These are phyloP conservation scores for Trichoderma afroharzianum DNA, from an alignment of 2,329 filamentous ascomycete genomes.

Conservation along the genomic window DNA sequence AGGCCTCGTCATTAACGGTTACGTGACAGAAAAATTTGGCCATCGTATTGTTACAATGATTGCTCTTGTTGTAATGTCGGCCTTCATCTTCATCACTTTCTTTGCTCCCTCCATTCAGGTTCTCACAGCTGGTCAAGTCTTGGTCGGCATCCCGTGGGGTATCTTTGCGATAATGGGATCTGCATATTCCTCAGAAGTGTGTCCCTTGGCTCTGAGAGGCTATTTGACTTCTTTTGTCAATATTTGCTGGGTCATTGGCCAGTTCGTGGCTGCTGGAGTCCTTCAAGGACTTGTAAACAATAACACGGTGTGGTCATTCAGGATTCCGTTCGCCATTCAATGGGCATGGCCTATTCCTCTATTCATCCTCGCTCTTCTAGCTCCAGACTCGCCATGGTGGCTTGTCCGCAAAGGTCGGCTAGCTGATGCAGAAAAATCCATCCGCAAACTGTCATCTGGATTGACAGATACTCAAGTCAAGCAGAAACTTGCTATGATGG, in stretches of 20 bases:
- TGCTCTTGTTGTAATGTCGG: background rate
- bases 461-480: background rate
- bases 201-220: background rate
- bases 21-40: background rate
- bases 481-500: background rate
- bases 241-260: background rate
- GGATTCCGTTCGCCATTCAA: slow-evolving; percentile 32
- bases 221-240: background rate
- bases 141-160: background rate
- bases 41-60: background rate
- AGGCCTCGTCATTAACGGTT: background rate
- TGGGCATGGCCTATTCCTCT: slow-evolving; percentile 23
- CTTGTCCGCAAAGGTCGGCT: background rate
- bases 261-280: slow-evolving; percentile 23
- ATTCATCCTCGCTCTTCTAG: slow-evolving; percentile 24
- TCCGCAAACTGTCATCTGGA: background rate
- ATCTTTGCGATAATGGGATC: background rate
- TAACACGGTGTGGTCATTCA: slow-evolving; percentile 41
- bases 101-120: background rate
- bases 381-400: slow-evolving; percentile 19
- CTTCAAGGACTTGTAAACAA: slow-evolving; percentile 26
- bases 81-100: background rate
- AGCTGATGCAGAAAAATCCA: background rate
- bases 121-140: background rate
- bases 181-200: background rate